Evolutionary conservation across 108 stramenopile genomes (phyloP).

Genomic region (Pseudonitzschia delicatissima): DNA sequence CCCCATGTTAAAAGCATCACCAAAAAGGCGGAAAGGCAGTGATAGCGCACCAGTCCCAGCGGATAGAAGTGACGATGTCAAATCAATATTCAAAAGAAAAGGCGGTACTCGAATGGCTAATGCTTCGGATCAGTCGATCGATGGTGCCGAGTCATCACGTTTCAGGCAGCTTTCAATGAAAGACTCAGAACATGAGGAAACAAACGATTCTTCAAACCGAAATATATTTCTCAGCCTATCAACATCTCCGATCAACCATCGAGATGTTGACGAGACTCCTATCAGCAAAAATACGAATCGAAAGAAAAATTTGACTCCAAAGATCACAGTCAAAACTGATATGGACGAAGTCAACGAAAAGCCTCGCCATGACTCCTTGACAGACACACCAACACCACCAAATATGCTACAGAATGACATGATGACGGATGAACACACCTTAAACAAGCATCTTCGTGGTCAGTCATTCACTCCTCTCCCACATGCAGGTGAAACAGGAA

Average conservation of each 20-base stretch:
- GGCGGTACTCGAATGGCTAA: conserved; percentile 9
- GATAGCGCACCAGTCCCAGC: conserved; percentile 27
- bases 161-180: conserved; percentile 53
- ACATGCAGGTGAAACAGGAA: conserved; percentile 39
- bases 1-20: conserved; percentile 39
- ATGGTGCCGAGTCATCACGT: conserved; percentile 24
- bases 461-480: conserved; percentile 83
- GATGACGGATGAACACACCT: conserved; percentile 65
- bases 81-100: conserved; percentile 27
- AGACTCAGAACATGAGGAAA: conserved; percentile 17
- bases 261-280: conserved; percentile 46
- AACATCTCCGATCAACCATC: conserved; percentile 51
- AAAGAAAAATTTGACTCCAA: conserved; percentile 10
- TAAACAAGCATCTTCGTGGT: conserved; percentile 70
- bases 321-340: conserved; percentile 28
- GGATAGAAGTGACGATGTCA: conserved; percentile 20
- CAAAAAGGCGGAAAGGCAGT: conserved; percentile 42
- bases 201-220: conserved; percentile 9
- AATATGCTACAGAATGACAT: conserved; percentile 22
- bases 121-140: conserved; percentile 31
- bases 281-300: conserved; percentile 49
- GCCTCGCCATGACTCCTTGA: neutral
- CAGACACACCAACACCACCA: conserved; percentile 48
- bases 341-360: conserved; percentile 17
- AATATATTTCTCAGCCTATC: conserved; percentile 49